Conservation (phyloP, 2,329 filamentous ascomycete genomes). For the Colletotrichum liriopes region DNA sequence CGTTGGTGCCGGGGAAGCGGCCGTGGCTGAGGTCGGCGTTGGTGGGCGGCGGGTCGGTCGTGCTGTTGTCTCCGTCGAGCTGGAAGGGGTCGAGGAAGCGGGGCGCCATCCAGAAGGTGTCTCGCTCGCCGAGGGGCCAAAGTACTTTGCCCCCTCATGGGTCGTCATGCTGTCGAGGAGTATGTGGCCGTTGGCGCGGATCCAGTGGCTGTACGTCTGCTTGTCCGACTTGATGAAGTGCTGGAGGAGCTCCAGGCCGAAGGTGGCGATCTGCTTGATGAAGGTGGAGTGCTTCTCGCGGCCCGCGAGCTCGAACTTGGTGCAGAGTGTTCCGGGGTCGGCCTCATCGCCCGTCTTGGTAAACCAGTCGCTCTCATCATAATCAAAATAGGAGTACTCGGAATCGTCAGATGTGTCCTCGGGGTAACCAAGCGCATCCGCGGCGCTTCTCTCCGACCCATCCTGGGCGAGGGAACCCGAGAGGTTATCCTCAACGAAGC, state of each 20-base stretch:
- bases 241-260: slow-evolving; percentile 15
- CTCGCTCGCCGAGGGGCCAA: background rate
- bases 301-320: background rate
- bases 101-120: background rate
- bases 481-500: background rate
- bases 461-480: background rate
- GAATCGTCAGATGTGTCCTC: background rate
- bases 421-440: background rate
- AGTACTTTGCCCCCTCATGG: background rate
- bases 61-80: background rate
- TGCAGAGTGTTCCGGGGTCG: background rate
- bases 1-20: background rate
- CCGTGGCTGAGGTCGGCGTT: background rate
- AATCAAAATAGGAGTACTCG: background rate
- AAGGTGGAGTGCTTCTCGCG: slow-evolving; percentile 9
- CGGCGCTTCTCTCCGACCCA: background rate
- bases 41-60: background rate
- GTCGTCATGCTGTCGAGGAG: background rate
- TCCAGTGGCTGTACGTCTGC: background rate
- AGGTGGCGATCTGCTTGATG: slow-evolving; percentile 24
- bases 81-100: background rate
- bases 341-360: background rate
- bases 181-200: background rate
- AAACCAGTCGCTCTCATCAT: background rate
- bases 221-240: background rate